Conservation (phyloP, 2,329 filamentous ascomycete genomes). For the Alternaria ventricosa region DNA sequence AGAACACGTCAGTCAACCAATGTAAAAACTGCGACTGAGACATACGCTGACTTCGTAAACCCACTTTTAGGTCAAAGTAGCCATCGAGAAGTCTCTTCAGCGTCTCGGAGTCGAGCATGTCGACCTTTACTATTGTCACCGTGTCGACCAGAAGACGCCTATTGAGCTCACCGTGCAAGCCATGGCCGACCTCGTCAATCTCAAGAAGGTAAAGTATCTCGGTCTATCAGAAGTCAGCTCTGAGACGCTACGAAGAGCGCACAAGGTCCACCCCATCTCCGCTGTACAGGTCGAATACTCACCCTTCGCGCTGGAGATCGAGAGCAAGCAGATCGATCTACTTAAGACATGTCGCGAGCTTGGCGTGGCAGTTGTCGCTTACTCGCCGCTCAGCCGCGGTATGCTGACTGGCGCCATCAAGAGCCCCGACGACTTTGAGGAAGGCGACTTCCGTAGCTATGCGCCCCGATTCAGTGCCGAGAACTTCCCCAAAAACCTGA, state of each 20-base stretch:
- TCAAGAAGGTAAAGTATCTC: constrained; percentile 57
- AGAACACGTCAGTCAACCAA: constrained; percentile 40
- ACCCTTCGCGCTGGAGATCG: constrained; percentile 57
- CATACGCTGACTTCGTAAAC: not conserved
- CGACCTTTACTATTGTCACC: constrained; percentile 55
- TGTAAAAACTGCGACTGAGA: fast-evolving
- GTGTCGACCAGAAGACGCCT: constrained; percentile 53
- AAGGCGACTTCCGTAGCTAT: constrained; percentile 31
- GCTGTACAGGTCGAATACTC: constrained; percentile 62
- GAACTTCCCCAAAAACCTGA: constrained; percentile 48
- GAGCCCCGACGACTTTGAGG: constrained; percentile 55
- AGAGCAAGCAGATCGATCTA: constrained; percentile 46
- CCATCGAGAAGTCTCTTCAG: constrained; percentile 49
- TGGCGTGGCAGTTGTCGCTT: constrained; percentile 50
- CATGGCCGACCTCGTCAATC: constrained; percentile 63
- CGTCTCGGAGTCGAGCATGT: constrained; percentile 53
- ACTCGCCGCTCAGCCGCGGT: constrained; percentile 48
- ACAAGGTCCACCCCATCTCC: constrained; percentile 55
- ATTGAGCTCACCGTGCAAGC: constrained; percentile 58
- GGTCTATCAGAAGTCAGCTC: constrained; percentile 57
- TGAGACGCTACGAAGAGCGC: constrained; percentile 57
- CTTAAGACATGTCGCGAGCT: constrained; percentile 53
- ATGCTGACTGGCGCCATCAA: constrained; percentile 35
- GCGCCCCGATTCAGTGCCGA: constrained; percentile 53
- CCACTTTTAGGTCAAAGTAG: constrained; percentile 29